A percentile compares a stretch with the other conserved stretches of the same genome.
Evolutionary conservation across 176 grass and related monocot genomes (phyloP).

Genomic region (Hordeum marinum): DNA sequence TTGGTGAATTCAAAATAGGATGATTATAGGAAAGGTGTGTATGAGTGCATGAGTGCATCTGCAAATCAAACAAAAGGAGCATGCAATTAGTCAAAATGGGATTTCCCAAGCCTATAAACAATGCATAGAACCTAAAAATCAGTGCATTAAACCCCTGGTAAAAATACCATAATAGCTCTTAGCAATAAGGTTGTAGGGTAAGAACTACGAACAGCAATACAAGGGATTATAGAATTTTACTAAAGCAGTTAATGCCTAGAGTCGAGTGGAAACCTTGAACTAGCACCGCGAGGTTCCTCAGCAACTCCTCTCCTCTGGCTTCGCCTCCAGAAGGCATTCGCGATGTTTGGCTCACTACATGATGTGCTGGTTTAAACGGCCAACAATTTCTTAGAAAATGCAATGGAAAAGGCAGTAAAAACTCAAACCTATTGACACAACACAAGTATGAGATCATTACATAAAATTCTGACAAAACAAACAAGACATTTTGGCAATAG

Average conservation of each 20-base stretch:
- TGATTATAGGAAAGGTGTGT: conserved; percentile 15
- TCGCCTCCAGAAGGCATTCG: conserved; percentile 76
- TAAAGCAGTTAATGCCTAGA: background rate
- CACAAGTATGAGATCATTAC: conserved; percentile 8
- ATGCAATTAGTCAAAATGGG: background rate
- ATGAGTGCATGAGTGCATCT: background rate
- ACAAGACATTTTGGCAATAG: background rate
- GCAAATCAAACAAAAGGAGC: conserved; percentile 31
- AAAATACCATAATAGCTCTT: background rate
- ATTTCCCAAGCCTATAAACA: conserved; percentile 15
- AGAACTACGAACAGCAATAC: background rate
- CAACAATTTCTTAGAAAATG: conserved; percentile 27
- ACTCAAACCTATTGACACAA: conserved; percentile 5
- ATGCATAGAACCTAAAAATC: background rate
- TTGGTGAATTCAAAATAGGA: background rate
- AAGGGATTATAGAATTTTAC: background rate
- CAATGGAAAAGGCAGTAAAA: conserved; percentile 29
- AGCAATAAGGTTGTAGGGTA: background rate
- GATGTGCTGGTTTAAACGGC: conserved; percentile 62
- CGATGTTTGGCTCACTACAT: conserved; percentile 96
- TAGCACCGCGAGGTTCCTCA: conserved; percentile 68
- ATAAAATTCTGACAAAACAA: conserved; percentile 12
- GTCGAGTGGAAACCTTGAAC: conserved; percentile 63
- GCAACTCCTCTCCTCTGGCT: conserved; percentile 79
- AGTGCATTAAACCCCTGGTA: background rate